Evolutionary conservation across 176 grass and related monocot genomes (phyloP).

Genomic region (Miscanthus lutarioriparius): DNA sequence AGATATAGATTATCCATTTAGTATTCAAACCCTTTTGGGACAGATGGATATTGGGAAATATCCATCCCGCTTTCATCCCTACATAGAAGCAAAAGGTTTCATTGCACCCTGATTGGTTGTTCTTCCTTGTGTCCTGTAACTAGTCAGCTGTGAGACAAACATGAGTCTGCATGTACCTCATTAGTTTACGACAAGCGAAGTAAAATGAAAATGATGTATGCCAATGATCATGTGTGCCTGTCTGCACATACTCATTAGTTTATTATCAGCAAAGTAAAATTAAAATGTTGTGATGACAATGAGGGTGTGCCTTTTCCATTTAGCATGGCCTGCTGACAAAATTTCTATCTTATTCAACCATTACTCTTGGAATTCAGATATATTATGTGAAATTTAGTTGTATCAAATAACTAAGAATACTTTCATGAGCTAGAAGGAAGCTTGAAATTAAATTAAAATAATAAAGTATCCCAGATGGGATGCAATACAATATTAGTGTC

Average conservation of each 20-base stretch:
- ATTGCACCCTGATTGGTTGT: not conserved
- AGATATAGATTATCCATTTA: not conserved
- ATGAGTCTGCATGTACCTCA: no score
- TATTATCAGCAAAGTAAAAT: constrained; percentile 19
- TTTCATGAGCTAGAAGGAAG: constrained; percentile 1
- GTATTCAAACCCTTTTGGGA: not conserved
- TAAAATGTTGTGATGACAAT: not conserved
- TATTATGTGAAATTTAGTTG: not conserved
- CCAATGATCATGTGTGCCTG: not conserved
- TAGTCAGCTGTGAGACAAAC: not conserved
- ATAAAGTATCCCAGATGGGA: not conserved
- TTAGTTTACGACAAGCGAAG: not conserved
- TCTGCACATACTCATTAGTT: not conserved
- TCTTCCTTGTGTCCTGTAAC: not conserved
- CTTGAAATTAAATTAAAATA: not conserved
- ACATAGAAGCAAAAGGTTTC: not conserved
- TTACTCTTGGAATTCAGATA: not conserved
- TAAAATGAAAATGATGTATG: not conserved
- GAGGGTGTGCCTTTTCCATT: not conserved
- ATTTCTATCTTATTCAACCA: not conserved
- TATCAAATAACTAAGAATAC: not conserved
- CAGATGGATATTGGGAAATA: not conserved
- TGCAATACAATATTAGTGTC: not conserved
- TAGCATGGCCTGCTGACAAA: not conserved
- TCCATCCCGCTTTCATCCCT: not conserved